Percentiles rank a stretch among this genome's conserved stretches.
These are phyloP conservation scores for Rhynchosporium secalis DNA, from an alignment of 2,329 filamentous ascomycete species.

Conservation along the genomic window DNA sequence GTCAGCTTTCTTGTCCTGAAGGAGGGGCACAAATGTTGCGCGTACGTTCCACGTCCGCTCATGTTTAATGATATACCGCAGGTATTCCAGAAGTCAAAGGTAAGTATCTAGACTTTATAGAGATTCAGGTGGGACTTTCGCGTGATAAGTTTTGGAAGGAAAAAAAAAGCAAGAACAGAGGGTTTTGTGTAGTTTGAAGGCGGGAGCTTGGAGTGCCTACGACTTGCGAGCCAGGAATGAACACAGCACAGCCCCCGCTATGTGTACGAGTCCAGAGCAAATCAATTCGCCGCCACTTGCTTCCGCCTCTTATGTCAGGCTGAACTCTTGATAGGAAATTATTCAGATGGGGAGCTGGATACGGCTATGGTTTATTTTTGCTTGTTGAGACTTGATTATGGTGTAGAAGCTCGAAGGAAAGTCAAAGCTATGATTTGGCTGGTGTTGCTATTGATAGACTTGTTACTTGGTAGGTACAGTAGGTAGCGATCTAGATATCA, in stretches of 20 bases:
- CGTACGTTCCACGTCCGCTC: slow-evolving; percentile 38
- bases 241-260: slow-evolving; percentile 15
- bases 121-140: neutral
- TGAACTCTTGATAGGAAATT: slow-evolving; percentile 8
- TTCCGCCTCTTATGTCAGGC: slow-evolving; percentile 5
- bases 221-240: slow-evolving; percentile 3
- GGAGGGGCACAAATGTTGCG: slow-evolving; percentile 10
- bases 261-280: slow-evolving; percentile 3
- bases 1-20: slow-evolving; percentile 18
- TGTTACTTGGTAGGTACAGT: neutral
- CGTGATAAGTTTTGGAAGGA: neutral
- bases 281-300: slow-evolving; percentile 6
- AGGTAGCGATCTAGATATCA: neutral
- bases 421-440: neutral
- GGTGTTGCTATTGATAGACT: neutral
- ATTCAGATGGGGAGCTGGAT: neutral
- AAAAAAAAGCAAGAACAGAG: slow-evolving; percentile 3
- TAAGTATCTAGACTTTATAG: neutral
- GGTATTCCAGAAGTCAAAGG: neutral
- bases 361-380: neutral
- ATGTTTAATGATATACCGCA: slow-evolving; percentile 24
- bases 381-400: neutral
- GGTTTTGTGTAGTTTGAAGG: neutral
- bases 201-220: slow-evolving; percentile 9
- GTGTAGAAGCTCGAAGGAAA: neutral